These are phyloP conservation scores for Coelastrella sp. DNA, from an alignment of 139 green algal genomes.

Conservation along the genomic window DNA sequence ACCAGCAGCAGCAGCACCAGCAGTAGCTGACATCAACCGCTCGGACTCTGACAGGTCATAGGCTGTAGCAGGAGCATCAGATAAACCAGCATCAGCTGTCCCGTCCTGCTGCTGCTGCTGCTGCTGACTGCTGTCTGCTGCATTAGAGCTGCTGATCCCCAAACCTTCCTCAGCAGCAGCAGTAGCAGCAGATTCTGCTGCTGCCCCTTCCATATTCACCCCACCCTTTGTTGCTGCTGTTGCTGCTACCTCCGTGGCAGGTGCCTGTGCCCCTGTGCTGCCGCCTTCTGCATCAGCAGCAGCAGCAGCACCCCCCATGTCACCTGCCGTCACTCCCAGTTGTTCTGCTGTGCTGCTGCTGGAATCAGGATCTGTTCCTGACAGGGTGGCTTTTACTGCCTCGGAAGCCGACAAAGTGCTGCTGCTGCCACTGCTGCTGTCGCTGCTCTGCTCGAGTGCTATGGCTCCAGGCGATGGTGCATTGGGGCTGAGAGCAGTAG, in stretches of 20 bases:
- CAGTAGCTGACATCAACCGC: background rate
- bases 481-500: background rate
- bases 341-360: background rate
- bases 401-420: background rate
- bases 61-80: background rate
- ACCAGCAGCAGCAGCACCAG: background rate
- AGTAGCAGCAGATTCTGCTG: constrained; percentile 1
- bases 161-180: background rate
- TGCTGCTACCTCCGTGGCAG: too few relatives aligned
- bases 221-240: background rate
- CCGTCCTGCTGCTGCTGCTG: background rate
- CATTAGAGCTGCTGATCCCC: background rate
- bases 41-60: background rate
- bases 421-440: background rate
- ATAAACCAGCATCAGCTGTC: background rate
- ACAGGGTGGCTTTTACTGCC: background rate
- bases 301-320: background rate
- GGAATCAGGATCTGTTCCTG: background rate
- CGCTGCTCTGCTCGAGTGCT: background rate
- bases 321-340: background rate
- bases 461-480: background rate
- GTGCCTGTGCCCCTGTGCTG: background rate
- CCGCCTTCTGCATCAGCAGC: background rate
- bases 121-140: background rate
- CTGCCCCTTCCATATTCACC: background rate